Base-by-base conservation (phyloP, 352 stramenopile genomes). In the Phytophthora megakarya region DNA sequence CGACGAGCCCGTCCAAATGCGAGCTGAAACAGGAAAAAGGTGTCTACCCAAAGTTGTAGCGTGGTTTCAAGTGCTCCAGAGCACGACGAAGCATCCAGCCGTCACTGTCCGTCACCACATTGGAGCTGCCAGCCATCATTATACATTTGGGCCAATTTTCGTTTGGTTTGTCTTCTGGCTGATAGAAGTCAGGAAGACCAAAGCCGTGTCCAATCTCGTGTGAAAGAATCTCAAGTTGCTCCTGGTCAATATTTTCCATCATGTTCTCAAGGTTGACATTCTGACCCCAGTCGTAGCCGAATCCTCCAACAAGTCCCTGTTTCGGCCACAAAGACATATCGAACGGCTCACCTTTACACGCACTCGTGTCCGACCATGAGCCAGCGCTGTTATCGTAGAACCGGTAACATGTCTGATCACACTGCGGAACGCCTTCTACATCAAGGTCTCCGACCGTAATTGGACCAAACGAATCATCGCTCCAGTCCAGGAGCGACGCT, bases 291-390 rank as follows among this genome's bases (percentile, higher is more conserved):
- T 64, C 53, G 23, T 57, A 59, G 30, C 44, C 66, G 5, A 65
- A 58, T 13, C 67, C 71, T 18, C 71, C 67, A 18, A 53, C 63
- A 5, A 72, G 23, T 13, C 56, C 67, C n/a, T 67, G 19, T 38
- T 65, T 79, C 7, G 63, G 67, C 71, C 71, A 76, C 16, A 79
- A 39, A 3, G 71, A 76, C 7, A 79, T 44, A 43, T 76, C 71
- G 50, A 79, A 79, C 11, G 67, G 58, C 23, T 70, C 58, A 8
- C 67, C 71, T 2, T 67, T 65, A 42, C 67, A 76, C 3, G 23
- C 37, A 15, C 59, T 76, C 12, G 58, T 76, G 43, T 79, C 71
- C 3, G 48, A 22, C 39, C 60, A 68, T 13, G 32, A 38, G 13
- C 30, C 59, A 7, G 32, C 48, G 7, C 38, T 70, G 11, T 72